These are phyloP conservation scores for Fraxinus cuspidata DNA, from an alignment of 257 asterid genomes.

Conservation along the genomic window DNA sequence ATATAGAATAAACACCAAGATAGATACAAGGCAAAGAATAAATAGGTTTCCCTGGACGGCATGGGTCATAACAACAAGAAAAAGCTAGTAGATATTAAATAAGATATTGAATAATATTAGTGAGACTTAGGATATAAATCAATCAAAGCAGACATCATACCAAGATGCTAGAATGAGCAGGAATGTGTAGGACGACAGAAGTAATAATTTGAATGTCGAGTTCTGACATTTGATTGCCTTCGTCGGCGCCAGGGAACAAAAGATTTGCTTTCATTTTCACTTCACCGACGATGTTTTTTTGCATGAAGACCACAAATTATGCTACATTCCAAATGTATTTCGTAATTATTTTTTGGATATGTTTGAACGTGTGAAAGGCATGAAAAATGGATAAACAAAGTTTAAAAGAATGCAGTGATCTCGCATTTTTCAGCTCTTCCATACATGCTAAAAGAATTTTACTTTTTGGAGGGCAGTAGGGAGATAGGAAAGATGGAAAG, in stretches of 20 bases:
- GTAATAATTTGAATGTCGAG: slow-evolving; percentile 41
- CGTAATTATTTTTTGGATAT: neutral
- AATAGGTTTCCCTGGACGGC: neutral
- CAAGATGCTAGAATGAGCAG: too few species aligned
- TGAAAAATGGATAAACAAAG: neutral
- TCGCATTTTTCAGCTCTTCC: neutral
- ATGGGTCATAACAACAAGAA: too few species aligned
- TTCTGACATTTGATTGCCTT: slow-evolving; percentile 44
- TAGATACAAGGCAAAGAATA: neutral
- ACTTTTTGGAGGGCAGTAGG: neutral
- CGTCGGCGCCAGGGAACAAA: slow-evolving; percentile 24
- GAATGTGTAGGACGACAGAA: too few species aligned
- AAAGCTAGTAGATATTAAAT: neutral
- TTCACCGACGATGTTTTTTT: neutral
- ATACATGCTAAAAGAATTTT: neutral
- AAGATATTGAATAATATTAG: neutral
- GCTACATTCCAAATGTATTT: neutral
- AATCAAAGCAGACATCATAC: slow-evolving; percentile 3
- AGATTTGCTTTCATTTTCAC: slow-evolving; percentile 1
- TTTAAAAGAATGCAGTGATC: too few species aligned
- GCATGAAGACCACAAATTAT: neutral
- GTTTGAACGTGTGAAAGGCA: neutral
- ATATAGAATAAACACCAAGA: neutral
- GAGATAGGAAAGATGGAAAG: neutral
- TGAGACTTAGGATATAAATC: too few species aligned